These are phyloP conservation scores for Didymella glomerata DNA, from an alignment of 2,329 filamentous ascomycete genomes.

Conservation along the genomic window DNA sequence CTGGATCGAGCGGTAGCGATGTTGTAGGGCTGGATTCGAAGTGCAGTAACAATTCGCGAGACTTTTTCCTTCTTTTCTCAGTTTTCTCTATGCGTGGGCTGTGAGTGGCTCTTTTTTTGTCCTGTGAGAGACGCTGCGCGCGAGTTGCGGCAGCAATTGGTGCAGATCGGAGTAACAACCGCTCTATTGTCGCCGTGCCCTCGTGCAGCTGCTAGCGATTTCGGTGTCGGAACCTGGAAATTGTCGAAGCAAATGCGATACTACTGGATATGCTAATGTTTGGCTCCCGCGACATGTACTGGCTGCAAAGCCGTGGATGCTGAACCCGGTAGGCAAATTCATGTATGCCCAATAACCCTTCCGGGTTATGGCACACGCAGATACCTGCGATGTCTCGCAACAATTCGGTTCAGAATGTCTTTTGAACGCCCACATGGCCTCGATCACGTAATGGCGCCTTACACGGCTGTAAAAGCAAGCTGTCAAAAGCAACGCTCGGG, in stretches of 20 bases:
- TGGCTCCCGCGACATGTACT: constrained; percentile 2
- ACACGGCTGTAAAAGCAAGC: constrained; percentile 1
- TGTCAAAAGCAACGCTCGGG: neutral
- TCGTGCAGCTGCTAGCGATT: neutral
- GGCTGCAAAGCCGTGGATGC: neutral
- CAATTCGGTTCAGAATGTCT: too few species aligned
- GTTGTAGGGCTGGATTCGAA: constrained; percentile 7
- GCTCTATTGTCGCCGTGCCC: neutral
- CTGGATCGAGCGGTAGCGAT: constrained; percentile 6
- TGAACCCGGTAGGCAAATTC: neutral
- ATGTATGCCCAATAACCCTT: neutral
- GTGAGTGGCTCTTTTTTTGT: neutral
- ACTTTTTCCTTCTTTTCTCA: neutral
- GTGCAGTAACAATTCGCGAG: neutral
- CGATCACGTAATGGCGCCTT: neutral
- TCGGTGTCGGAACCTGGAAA: neutral
- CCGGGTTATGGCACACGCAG: neutral
- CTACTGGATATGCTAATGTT: constrained; percentile 1
- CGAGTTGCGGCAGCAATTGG: neutral
- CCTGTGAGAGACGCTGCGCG: neutral
- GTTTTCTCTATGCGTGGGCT: neutral
- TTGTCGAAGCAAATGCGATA: neutral
- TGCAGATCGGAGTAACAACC: neutral
- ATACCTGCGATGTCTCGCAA: neutral
- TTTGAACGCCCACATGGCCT: neutral